Evolutionary conservation across 495 filamentous ascomycete genomes (phyloP).

Genomic region (Penicillium salamii): DNA sequence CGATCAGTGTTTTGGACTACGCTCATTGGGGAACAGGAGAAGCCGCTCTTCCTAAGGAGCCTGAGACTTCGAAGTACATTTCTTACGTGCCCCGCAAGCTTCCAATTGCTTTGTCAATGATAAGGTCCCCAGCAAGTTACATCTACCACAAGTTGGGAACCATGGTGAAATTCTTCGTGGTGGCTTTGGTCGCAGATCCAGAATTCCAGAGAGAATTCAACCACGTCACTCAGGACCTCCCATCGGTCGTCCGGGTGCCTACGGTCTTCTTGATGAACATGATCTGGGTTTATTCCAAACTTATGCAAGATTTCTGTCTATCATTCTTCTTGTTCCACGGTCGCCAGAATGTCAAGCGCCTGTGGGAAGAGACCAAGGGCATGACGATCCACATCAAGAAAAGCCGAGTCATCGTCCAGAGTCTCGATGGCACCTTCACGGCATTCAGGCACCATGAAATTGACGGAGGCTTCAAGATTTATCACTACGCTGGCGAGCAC

Average conservation of each 20-base stretch:
- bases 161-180: conserved; percentile 51
- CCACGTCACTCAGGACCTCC: conserved; percentile 38
- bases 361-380: conserved; percentile 49
- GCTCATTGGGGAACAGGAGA: conserved; percentile 36
- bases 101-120: conserved; percentile 21
- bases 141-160: conserved; percentile 40
- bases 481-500: conserved; percentile 46
- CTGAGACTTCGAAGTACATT: conserved; percentile 31
- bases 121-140: conserved; percentile 28
- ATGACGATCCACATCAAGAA: conserved; percentile 47
- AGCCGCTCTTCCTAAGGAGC: conserved; percentile 23
- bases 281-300: conserved; percentile 49
- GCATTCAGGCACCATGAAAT: conserved; percentile 42
- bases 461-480: conserved; percentile 43
- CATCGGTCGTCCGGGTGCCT: conserved; percentile 37
- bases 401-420: conserved; percentile 41
- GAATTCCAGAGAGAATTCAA: conserved; percentile 59
- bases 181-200: conserved; percentile 53
- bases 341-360: conserved; percentile 40
- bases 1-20: conserved; percentile 38
- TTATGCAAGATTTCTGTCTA: conserved; percentile 36
- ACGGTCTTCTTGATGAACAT: conserved; percentile 38
- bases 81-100: conserved; percentile 29
- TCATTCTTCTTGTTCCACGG: conserved; percentile 50
- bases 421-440: conserved; percentile 45